Evolutionary conservation across 2,329 filamentous ascomycete species (phyloP).

Genomic region (Hypocrella siamensis): DNA sequence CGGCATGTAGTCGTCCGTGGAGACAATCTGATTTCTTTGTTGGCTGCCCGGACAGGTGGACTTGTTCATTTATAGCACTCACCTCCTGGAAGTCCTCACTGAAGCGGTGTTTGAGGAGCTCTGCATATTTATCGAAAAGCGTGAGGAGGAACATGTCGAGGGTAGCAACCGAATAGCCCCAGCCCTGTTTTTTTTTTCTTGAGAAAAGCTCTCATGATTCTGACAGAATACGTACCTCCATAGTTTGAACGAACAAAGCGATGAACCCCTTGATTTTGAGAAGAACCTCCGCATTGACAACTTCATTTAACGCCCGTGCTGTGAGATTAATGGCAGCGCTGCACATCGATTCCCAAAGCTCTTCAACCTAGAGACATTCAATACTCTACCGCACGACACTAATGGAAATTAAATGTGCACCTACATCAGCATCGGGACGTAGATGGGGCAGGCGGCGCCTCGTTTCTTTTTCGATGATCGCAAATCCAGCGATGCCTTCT

Average conservation of each 20-base stretch:
- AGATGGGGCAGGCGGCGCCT: conserved; percentile 76
- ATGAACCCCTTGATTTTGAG: conserved; percentile 92
- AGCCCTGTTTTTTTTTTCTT: conserved; percentile 75
- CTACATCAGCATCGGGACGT: conserved; percentile 65
- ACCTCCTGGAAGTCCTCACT: conserved; percentile 93
- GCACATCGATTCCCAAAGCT: conserved; percentile 97
- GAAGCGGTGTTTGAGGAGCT: conserved; percentile 78
- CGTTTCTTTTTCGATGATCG: conserved; percentile 89
- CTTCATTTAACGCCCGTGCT: conserved; percentile 56
- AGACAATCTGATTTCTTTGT: conserved; percentile 37
- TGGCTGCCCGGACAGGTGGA: background rate
- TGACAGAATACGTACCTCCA: conserved; percentile 53
- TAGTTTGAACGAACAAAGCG: conserved; percentile 90
- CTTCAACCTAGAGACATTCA: conserved; percentile 54
- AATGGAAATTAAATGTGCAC: conserved; percentile 10
- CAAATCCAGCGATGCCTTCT: conserved; percentile 90
- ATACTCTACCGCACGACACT: background rate
- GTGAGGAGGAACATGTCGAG: conserved; percentile 77
- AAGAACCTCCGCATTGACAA: conserved; percentile 79
- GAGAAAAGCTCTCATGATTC: conserved; percentile 48
- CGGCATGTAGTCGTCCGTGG: conserved; percentile 99
- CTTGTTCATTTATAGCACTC: conserved; percentile 4
- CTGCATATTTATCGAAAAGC: conserved; percentile 86
- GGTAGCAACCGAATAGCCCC: conserved; percentile 71
- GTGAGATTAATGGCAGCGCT: conserved; percentile 73